A percentile compares a stretch with the other conserved stretches of the same genome.
phyloP scores from a whole-genome alignment of 768 basidiomycete species.

The Sarcomyxa edulis region DNA sequence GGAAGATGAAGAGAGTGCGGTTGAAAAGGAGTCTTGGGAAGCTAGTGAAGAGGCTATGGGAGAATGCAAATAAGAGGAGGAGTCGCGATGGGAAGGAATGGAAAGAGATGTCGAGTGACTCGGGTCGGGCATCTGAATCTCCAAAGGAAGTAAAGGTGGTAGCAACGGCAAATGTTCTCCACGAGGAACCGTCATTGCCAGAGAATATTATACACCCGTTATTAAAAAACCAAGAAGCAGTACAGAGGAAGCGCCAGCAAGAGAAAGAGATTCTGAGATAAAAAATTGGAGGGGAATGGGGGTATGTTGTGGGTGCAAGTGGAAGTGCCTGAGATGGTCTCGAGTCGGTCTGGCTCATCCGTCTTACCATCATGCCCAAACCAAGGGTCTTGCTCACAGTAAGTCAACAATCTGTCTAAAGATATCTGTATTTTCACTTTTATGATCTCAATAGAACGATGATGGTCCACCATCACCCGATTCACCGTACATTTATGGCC shows the following conservation, averaged over 20 bases:
- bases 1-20: constrained; percentile 34
- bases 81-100: background rate
- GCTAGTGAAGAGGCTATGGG: constrained; percentile 12
- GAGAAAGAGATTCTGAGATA: too few relatives aligned
- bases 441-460: constrained; percentile 55
- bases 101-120: too few relatives aligned
- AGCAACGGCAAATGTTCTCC: constrained; percentile 1
- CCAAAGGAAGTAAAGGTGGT: constrained; percentile 1
- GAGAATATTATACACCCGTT: too few relatives aligned
- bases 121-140: constrained; percentile 8
- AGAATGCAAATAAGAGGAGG: constrained; percentile 1
- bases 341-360: too few relatives aligned
- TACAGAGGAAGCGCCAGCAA: too few relatives aligned
- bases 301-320: too few relatives aligned
- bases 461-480: constrained; percentile 74
- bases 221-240: too few relatives aligned
- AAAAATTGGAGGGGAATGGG: too few relatives aligned
- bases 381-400: constrained; percentile 38
- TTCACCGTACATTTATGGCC: constrained; percentile 72
- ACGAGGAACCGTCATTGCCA: too few relatives aligned
- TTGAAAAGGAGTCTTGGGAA: constrained; percentile 36
- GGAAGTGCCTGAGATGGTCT: too few relatives aligned
- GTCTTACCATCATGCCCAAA: too few relatives aligned
- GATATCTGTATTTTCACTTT: background rate
- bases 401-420: constrained; percentile 4